Conservation (phyloP, 371 early-diverging fungal genomes). For the Mortierella sp. region DNA sequence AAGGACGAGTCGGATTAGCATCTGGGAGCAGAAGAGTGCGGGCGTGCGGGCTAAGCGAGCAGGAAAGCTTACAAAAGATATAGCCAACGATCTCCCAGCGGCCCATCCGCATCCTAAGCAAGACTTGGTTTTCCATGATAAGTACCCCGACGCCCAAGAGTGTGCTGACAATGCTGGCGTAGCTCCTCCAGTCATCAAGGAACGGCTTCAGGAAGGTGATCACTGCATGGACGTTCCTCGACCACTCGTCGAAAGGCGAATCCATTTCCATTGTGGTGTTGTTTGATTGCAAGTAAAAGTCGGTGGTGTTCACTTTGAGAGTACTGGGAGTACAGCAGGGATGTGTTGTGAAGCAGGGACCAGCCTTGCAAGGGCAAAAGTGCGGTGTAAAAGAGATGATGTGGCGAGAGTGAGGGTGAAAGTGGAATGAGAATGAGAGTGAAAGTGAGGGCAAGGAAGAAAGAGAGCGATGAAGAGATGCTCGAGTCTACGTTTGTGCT, state of each 20-base stretch:
- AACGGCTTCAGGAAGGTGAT: slow-evolving; percentile 50
- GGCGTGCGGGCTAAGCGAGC: neutral
- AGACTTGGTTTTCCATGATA: slow-evolving; percentile 53
- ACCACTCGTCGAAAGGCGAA: slow-evolving; percentile 54
- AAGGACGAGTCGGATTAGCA: neutral
- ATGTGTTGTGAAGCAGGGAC: no score
- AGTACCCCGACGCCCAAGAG: slow-evolving; percentile 48
- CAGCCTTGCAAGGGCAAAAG: no score
- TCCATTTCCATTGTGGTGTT: slow-evolving; percentile 20
- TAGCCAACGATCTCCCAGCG: slow-evolving; percentile 50
- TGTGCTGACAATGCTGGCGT: slow-evolving; percentile 37
- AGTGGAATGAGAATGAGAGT: no score
- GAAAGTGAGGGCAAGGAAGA: no score
- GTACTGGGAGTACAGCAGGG: neutral
- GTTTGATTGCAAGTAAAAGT: neutral
- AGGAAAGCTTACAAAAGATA: slow-evolving; percentile 29
- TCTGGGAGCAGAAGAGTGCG: neutral
- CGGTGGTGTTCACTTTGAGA: neutral
- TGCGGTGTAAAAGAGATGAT: no score
- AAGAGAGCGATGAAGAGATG: no score
- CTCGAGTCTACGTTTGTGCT: no score
- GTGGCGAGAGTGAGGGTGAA: no score
- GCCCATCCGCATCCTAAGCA: slow-evolving; percentile 50
- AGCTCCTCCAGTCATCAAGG: slow-evolving; percentile 53
- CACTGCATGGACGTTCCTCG: slow-evolving; percentile 48